These are phyloP conservation scores for Fraxinus nigra DNA, from an alignment of 305 asterid genomes.

Conservation along the genomic window DNA sequence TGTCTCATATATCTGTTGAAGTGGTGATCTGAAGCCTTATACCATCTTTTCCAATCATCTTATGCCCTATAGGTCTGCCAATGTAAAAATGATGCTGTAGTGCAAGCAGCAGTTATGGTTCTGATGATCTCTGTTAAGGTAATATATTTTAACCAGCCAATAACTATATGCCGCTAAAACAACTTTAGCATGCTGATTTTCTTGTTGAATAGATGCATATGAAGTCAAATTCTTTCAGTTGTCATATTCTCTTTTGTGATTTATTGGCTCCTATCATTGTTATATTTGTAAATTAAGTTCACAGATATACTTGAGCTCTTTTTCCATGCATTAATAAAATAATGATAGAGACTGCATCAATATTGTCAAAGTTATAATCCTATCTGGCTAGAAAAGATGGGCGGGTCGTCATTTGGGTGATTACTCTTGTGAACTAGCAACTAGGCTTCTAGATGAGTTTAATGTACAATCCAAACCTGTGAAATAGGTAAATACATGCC, in stretches of 20 bases:
- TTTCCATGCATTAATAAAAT: not conserved
- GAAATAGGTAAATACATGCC: slow-evolving; percentile 4
- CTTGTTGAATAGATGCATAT: slow-evolving; percentile 18
- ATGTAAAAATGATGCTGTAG: slow-evolving; percentile 33
- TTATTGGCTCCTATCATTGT: slow-evolving; percentile 8
- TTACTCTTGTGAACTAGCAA: not conserved
- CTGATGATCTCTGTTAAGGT: slow-evolving; percentile 92
- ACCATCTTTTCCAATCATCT: slow-evolving; percentile 7
- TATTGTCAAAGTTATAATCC: not conserved
- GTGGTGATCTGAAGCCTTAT: slow-evolving; percentile 11
- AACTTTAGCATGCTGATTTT: slow-evolving; percentile 13
- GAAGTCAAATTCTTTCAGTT: not conserved
- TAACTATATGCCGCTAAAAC: slow-evolving; percentile 17
- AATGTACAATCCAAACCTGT: slow-evolving; percentile 18
- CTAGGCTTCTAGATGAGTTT: not conserved
- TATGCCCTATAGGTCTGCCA: slow-evolving; percentile 53
- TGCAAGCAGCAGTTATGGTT: slow-evolving; percentile 70
- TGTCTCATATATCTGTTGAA: slow-evolving; percentile 15
- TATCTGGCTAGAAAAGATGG: not conserved
- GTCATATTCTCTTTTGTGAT: slow-evolving; percentile 14
- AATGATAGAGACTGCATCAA: not conserved
- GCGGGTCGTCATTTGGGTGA: not conserved
- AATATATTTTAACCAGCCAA: slow-evolving; percentile 23
- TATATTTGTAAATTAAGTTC: not conserved
- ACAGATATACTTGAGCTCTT: not conserved